These are phyloP conservation scores for Xylaria arbuscula DNA, from an alignment of 2,329 filamentous ascomycete genomes.

Conservation along the genomic window DNA sequence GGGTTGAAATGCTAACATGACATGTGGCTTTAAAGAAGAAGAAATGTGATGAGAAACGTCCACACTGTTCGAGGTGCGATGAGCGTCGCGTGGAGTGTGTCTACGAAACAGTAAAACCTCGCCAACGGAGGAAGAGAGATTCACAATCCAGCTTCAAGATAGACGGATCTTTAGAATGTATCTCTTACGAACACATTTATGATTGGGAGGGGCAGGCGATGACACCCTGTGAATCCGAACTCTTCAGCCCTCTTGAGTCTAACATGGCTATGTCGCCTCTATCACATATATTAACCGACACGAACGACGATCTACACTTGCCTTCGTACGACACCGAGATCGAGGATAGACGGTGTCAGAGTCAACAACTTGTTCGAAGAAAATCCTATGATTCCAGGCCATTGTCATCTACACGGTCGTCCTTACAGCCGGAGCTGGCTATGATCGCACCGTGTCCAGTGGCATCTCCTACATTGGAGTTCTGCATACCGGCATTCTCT, in stretches of 20 bases:
- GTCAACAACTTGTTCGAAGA: slow-evolving; percentile 39
- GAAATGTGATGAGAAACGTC: slow-evolving; percentile 66
- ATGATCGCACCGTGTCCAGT: slow-evolving; percentile 56
- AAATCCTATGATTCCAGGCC: slow-evolving; percentile 38
- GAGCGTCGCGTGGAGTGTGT: slow-evolving; percentile 62
- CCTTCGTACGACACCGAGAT: slow-evolving; percentile 24
- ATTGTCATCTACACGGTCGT: slow-evolving; percentile 43
- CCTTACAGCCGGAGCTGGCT: slow-evolving; percentile 53
- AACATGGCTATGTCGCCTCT: slow-evolving; percentile 38
- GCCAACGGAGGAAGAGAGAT: slow-evolving; percentile 56
- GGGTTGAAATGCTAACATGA: slow-evolving; percentile 20
- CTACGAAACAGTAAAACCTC: slow-evolving; percentile 61
- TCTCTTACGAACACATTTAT: slow-evolving; percentile 34
- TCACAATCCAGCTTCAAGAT: slow-evolving; percentile 42
- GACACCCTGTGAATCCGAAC: slow-evolving; percentile 40
- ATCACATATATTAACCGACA: slow-evolving; percentile 26
- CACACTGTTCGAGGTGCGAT: slow-evolving; percentile 62
- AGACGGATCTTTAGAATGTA: slow-evolving; percentile 29
- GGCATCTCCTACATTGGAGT: slow-evolving; percentile 60
- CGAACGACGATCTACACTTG: slow-evolving; percentile 13
- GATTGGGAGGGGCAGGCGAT: slow-evolving; percentile 41
- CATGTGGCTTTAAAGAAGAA: slow-evolving; percentile 59
- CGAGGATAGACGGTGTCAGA: slow-evolving; percentile 35
- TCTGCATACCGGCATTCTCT: slow-evolving; percentile 63
- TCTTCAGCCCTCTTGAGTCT: slow-evolving; percentile 41